These are phyloP conservation scores for Coprinopsis strossmayeri DNA, from an alignment of 768 basidiomycete species.

Conservation along the genomic window DNA sequence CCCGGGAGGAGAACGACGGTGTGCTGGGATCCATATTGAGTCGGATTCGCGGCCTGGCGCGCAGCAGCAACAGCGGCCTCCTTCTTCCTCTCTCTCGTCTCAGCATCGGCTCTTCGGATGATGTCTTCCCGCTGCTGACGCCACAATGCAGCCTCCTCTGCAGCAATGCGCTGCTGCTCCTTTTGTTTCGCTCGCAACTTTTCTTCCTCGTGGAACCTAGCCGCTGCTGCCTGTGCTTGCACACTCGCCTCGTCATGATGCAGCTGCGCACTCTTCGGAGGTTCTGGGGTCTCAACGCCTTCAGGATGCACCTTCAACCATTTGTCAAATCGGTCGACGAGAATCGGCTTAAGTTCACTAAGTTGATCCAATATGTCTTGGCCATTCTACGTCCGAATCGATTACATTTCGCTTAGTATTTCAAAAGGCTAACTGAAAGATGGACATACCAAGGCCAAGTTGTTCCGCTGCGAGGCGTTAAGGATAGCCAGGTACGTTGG, in stretches of 20 bases:
- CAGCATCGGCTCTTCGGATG: slow-evolving; percentile 25
- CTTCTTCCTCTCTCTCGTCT: slow-evolving; percentile 22
- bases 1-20: slow-evolving; percentile 23
- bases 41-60: slow-evolving; percentile 14
- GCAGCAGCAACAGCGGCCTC: slow-evolving; percentile 19
- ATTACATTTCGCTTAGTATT: slow-evolving; percentile 1
- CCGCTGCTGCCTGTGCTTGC: slow-evolving; percentile 14
- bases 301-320: slow-evolving; percentile 46
- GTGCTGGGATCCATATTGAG: slow-evolving; percentile 19
- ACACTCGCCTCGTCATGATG: slow-evolving; percentile 17
- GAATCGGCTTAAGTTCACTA: slow-evolving; percentile 53
- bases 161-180: slow-evolving; percentile 18
- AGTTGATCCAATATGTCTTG: slow-evolving; percentile 67
- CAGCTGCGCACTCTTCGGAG: slow-evolving; percentile 19
- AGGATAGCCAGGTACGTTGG: slow-evolving; percentile 54
- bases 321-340: slow-evolving; percentile 58
- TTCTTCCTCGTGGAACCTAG: slow-evolving; percentile 19
- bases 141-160: slow-evolving; percentile 32
- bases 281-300: slow-evolving; percentile 19
- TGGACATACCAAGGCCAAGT: slow-evolving; percentile 62
- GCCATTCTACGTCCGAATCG: slow-evolving; percentile 47
- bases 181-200: slow-evolving; percentile 21
- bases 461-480: slow-evolving; percentile 51
- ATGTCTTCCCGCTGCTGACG: slow-evolving; percentile 28
- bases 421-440: neutral